These are phyloP conservation scores for Aspergillus heteromorphus DNA, from an alignment of 495 filamentous ascomycete genomes.

Conservation along the genomic window DNA sequence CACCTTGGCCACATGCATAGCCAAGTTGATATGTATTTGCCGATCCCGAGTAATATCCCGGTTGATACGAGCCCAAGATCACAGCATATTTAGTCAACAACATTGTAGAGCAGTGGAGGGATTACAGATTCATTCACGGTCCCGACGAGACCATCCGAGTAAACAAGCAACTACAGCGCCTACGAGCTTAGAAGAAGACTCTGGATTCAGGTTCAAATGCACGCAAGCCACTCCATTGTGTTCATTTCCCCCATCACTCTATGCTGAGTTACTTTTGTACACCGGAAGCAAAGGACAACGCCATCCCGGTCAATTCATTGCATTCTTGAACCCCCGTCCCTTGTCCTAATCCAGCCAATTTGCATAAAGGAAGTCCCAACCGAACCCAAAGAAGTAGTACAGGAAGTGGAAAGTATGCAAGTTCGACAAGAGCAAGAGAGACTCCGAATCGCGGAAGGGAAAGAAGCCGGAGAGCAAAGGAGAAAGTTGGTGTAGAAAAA, in stretches of 20 bases:
- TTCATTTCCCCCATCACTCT: not conserved
- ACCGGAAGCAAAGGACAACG: conserved; percentile 7
- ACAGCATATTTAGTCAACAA: no score
- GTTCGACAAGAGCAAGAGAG: conserved; percentile 11
- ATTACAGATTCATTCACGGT: no score
- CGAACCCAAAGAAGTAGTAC: conserved; percentile 26
- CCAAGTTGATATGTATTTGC: no score
- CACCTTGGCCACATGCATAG: no score
- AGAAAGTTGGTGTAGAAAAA: conserved; percentile 4
- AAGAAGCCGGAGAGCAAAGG: conserved; percentile 8
- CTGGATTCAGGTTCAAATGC: not conserved
- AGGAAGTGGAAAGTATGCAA: conserved; percentile 23
- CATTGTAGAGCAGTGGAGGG: no score
- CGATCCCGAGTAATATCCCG: no score
- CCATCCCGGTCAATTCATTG: conserved; percentile 21
- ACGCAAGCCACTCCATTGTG: not conserved
- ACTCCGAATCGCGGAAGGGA: conserved; percentile 11
- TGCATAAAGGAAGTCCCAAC: conserved; percentile 23
- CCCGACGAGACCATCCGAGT: not conserved
- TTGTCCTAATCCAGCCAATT: conserved; percentile 20
- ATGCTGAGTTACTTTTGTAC: not conserved
- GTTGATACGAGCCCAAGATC: no score
- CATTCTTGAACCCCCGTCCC: conserved; percentile 14
- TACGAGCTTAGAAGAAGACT: not conserved
- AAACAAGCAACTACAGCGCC: not conserved